Evolutionary conservation across 371 early-diverging fungal genomes (phyloP).

Genomic region (Batrachochytrium dendrobatidis): DNA sequence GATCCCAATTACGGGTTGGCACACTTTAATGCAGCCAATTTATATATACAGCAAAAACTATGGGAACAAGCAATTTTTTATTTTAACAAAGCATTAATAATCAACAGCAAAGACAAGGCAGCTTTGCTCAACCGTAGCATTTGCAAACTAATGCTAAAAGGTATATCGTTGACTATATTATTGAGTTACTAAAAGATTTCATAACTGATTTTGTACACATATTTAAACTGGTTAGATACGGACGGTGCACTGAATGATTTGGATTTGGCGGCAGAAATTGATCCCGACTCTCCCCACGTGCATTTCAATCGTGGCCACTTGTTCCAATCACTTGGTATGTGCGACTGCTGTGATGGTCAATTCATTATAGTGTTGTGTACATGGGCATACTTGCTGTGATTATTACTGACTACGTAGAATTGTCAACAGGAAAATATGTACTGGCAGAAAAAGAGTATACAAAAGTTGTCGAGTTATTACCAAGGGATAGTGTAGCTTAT

Average conservation of each 20-base stretch:
- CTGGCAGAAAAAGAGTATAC: constrained; percentile 29
- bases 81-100: constrained; percentile 23
- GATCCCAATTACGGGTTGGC: constrained; percentile 35
- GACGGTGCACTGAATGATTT: constrained; percentile 30
- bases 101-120: constrained; percentile 18
- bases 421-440: constrained; percentile 24
- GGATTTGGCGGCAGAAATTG: constrained; percentile 15
- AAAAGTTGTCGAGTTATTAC: constrained; percentile 26
- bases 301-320: constrained; percentile 36
- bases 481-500: constrained; percentile 27
- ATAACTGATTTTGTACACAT: not conserved
- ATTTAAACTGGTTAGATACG: constrained; percentile 9
- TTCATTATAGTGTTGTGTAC: not conserved
- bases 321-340: constrained; percentile 23
- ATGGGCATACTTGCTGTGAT: not conserved
- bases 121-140: constrained; percentile 39
- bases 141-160: constrained; percentile 30
- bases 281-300: constrained; percentile 20
- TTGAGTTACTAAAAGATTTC: not conserved
- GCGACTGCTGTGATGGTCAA: not conserved
- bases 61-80: constrained; percentile 35
- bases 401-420: too few species aligned
- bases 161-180: not conserved
- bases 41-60: constrained; percentile 33
- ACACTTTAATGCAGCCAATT: constrained; percentile 39